Evolutionary conservation across 495 filamentous ascomycete species (phyloP), one percentile per base, ranked within the genome.

Genomic region (Choiromyces venosus): DNA sequence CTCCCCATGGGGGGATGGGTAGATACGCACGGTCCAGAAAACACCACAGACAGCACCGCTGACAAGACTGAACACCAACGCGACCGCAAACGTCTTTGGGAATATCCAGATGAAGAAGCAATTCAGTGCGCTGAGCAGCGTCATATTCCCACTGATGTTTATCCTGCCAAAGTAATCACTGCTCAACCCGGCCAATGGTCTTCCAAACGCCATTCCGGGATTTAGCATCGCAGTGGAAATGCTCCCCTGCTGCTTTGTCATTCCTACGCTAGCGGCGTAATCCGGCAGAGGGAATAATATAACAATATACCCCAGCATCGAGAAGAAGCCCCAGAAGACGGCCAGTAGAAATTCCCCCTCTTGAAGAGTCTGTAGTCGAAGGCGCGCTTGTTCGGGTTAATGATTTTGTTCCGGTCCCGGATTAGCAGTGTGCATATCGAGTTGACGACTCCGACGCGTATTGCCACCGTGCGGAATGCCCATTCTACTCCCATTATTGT

Each of bases 221-320:
- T 92, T 94, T 75, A 94, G 84, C 35, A 95, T 80, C 3, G 92
- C 92, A 1, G 88, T 87, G 19, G 92, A 85, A 65, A 92, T 83
- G 39, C 90, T 90, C 4, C 88, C 91, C 81, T 94, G 91, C 37
- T 85, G 85, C 1, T 88, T 83, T 14, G 82, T 85, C 35, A 94
- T 84, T 6, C 92, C 91, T 40, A 93, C 85, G 1, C 84, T 84
- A 40, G 82, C 79, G 2, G 89, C 89, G 81, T 91, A 94, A 74
- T 91, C 88, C 8, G 76, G 71, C 56, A 94, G 84, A 29, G 89
- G 91, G 82, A 90, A 94, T 29, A 93, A 82, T 4, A 94, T 83
- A 18, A 89, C 88, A 56, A 91, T 84, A 76, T 93, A 94, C 18
- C 89, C 90, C 16, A 94, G 84, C 82, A 93, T 87, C 69, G 86